Base-by-base conservation (phyloP, 345 rosid genomes). In the Moringa oleifera region DNA sequence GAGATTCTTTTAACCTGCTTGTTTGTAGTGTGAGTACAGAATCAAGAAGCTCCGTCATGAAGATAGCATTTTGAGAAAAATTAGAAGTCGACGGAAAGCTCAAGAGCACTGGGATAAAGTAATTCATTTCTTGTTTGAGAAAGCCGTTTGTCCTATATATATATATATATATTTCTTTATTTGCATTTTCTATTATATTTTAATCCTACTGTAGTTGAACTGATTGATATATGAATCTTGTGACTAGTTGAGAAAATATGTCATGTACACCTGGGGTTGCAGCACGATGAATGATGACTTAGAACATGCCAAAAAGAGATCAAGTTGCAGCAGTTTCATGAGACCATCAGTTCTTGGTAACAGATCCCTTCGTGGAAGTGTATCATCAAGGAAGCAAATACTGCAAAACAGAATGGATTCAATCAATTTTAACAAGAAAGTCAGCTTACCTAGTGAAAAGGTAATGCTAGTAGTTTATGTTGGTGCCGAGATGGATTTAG, bases 71-170 rank as follows among this genome's bases (percentile, higher is more conserved):
- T 81, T 94, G 81, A 75, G 85, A 55, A 74, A 51, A 52, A 82
- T 90, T 72, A 77, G 90, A 73, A 85, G 64, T 23, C 91, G 89
- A 24, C 75, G 76, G 64, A 88, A 80, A 78, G 99, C 99, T 80
- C 84, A 77, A 70, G 77, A 75, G n/a, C 90, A 59, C 28, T 94
- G 99, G 99, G 85, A 81, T 55, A 94, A 88, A 76, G 97, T 90
- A 80, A 59, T 65, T 75, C 67, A 53, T 63, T 69, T 62, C 61
- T 56, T 53, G 59, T 51, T 5, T 37, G 7, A 51, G 60, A 20
- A 58, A 53, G 51, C 19, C 50, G 55, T 55, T 33, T 67, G 19
- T 45, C 20, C 24, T 20, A 17, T 50, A 12, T 54, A n/a, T n/a
- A 33, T 33, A 33, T 11, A 5, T 33, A 4, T 33, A 33, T 55